These are phyloP conservation scores for Tylopilus felleus DNA, from an alignment of 768 basidiomycete species.

Conservation along the genomic window DNA sequence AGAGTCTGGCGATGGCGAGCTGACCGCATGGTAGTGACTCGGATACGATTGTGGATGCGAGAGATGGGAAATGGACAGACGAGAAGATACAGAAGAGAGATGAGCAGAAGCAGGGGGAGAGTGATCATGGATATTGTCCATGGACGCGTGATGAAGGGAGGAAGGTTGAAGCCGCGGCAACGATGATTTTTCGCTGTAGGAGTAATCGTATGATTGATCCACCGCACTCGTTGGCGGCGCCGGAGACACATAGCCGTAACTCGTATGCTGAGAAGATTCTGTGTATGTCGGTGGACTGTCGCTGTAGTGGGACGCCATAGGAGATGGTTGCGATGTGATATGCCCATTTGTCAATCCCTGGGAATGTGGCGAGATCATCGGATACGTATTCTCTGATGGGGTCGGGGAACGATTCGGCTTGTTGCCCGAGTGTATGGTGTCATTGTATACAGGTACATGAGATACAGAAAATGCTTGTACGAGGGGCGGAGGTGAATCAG, in stretches of 20 bases:
- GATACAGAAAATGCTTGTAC: constrained; percentile 39
- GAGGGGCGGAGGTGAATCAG: constrained; percentile 55
- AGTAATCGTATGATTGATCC: constrained; percentile 29
- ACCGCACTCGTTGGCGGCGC: constrained; percentile 20
- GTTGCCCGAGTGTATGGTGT: constrained; percentile 31
- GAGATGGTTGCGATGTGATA: constrained; percentile 28
- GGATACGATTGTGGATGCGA: constrained; percentile 51
- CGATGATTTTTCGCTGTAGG: constrained; percentile 30
- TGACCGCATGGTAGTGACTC: constrained; percentile 33
- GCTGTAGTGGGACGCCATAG: constrained; percentile 27
- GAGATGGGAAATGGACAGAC: constrained; percentile 59
- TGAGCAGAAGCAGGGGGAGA: constrained; percentile 31
- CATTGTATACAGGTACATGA: constrained; percentile 23
- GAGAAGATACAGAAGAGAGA: constrained; percentile 42
- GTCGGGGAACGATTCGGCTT: constrained; percentile 44
- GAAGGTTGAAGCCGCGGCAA: constrained; percentile 31
- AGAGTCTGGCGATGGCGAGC: constrained; percentile 50
- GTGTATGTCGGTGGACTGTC: constrained; percentile 31
- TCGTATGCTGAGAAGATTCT: constrained; percentile 31
- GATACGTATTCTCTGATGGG: constrained; percentile 44
- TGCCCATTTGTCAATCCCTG: constrained; percentile 38
- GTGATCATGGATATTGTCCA: constrained; percentile 28
- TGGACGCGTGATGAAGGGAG: constrained; percentile 26
- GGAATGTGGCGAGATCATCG: constrained; percentile 32
- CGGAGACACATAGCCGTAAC: constrained; percentile 29